phyloP scores from a whole-genome alignment of 345 rosid species.

The Streptanthus diversifolius region DNA sequence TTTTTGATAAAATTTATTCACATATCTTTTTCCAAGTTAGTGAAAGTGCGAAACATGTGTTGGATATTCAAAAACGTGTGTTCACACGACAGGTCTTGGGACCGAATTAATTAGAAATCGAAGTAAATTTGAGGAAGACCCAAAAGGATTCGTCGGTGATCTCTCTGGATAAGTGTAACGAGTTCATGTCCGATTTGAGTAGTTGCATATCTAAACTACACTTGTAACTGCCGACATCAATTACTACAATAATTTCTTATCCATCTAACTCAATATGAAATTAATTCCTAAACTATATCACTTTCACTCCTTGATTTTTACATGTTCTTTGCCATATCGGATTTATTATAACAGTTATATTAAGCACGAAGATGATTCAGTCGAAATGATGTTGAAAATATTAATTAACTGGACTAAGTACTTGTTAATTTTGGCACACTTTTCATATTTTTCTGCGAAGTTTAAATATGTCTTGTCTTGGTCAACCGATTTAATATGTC shows the following conservation, averaged over 20 bases:
- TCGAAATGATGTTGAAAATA: neutral
- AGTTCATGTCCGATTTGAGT: constrained; percentile 17
- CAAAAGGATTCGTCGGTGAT: constrained; percentile 18
- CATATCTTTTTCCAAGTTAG: neutral
- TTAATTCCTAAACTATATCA: neutral
- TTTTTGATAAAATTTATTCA: too few species aligned
- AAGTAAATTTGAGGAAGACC: neutral
- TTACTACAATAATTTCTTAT: neutral
- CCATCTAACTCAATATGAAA: neutral
- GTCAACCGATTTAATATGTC: neutral
- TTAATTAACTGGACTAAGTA: neutral
- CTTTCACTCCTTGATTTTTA: neutral
- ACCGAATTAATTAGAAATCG: neutral
- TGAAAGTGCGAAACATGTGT: neutral
- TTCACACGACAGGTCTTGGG: neutral
- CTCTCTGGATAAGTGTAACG: neutral
- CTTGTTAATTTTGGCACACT: neutral
- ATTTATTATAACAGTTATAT: neutral
- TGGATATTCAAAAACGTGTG: neutral
- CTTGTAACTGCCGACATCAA: constrained; percentile 2
- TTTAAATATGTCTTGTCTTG: too few species aligned
- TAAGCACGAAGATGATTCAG: neutral
- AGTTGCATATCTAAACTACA: neutral
- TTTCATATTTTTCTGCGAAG: neutral
- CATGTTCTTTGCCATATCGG: neutral